Conservation (phyloP, 148 eudicot species). For the Talinum fruticosum region DNA sequence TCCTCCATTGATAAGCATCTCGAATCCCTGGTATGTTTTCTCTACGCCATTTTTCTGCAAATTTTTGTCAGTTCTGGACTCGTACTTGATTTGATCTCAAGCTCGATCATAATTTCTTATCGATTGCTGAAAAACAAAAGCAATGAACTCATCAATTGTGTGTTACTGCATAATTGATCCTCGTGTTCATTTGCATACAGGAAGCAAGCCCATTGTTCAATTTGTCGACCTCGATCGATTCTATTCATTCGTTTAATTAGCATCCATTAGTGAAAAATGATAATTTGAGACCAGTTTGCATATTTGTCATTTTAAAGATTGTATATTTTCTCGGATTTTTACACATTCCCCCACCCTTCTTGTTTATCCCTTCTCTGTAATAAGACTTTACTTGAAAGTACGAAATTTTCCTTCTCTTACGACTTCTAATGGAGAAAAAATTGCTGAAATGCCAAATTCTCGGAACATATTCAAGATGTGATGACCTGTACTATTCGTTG, state of each 20-base stretch:
- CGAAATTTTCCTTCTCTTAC: background rate
- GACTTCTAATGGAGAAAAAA: background rate
- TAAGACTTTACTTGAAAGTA: background rate
- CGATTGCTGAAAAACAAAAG: background rate
- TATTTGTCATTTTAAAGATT: background rate
- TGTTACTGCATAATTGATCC: background rate
- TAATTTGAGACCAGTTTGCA: background rate
- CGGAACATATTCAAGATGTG: background rate
- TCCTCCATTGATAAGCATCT: slow-evolving; percentile 87
- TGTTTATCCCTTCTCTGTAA: background rate
- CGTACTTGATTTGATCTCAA: background rate
- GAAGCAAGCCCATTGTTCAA: background rate
- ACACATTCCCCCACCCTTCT: background rate
- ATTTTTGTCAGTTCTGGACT: background rate
- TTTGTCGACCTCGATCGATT: background rate
- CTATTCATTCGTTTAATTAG: background rate
- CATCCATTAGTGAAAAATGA: background rate
- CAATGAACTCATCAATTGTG: background rate
- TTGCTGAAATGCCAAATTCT: background rate
- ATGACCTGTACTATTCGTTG: background rate
- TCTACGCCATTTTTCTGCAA: background rate
- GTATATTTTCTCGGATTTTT: background rate
- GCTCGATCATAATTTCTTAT: background rate
- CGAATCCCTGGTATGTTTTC: slow-evolving; percentile 60
- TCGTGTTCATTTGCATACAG: background rate